phyloP scores from a whole-genome alignment of 2,329 filamentous ascomycete species.

The Fusarium avenaceum region DNA sequence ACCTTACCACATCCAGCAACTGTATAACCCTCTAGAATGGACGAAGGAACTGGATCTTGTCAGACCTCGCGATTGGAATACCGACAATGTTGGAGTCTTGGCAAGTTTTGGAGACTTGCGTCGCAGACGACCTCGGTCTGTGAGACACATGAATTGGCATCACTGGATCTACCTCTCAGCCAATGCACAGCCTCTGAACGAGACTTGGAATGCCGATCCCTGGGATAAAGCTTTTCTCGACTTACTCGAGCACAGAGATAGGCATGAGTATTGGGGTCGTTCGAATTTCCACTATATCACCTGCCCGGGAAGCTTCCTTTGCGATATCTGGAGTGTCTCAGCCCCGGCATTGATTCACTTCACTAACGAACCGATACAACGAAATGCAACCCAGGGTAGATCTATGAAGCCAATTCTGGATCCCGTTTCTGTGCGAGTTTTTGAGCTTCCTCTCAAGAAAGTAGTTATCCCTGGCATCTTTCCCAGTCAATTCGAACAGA shows the following conservation, averaged over 20 bases:
- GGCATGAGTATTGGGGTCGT: background rate
- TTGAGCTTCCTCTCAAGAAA: background rate
- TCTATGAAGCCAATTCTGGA: background rate
- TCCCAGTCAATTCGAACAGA: background rate
- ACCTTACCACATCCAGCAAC: background rate
- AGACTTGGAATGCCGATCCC: background rate
- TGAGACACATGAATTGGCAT: background rate
- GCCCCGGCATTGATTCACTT: background rate
- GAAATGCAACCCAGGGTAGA: rapidly evolving
- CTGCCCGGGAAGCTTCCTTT: background rate
- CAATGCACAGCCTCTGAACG: background rate
- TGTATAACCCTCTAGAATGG: background rate
- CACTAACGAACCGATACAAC: background rate
- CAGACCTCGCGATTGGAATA: background rate
- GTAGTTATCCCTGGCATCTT: background rate
- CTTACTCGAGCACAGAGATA: background rate
- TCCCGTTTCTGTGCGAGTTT: slow-evolving; percentile 2
- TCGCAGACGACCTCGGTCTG: background rate
- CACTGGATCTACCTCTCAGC: slow-evolving; percentile 9
- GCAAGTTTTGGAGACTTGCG: background rate
- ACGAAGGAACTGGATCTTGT: background rate
- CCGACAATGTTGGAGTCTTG: background rate
- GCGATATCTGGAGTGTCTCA: background rate
- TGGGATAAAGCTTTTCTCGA: slow-evolving; percentile 7
- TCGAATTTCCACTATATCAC: slow-evolving; percentile 1